Base-by-base conservation (phyloP, 148 eudicot species). In the Rhododendron molle region DNA sequence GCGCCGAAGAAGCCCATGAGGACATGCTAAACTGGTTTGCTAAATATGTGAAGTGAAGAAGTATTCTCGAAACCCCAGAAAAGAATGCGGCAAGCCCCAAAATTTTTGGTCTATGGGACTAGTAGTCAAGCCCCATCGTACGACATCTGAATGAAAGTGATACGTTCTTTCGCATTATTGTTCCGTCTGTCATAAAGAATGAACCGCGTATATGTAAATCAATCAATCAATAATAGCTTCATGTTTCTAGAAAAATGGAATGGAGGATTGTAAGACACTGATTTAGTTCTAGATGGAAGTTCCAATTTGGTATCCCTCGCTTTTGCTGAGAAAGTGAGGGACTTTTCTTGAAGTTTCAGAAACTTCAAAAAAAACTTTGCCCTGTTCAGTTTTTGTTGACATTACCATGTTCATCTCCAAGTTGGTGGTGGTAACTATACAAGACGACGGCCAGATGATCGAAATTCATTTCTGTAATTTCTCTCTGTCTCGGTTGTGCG, bases 1-100 rank as follows among this genome's bases (percentile, higher is more conserved):
- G 87, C 74, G 92, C 92, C 1, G 89, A 90, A 72, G 92, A 90
- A 78, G 67, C 92, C 34, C 90, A 90, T 2, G 47, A 72, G 7
- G 88, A 90, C 46, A 85, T 89, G 92, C 43, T 90, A 20, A 78
- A 52, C 82, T 90, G 90, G 92, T 84, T 90, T 14, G 60, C 7
- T 0, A 90, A 87, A 83, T 78, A 88, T 71, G 60, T 90, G 62
- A 85, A 90, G 85, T 88, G 65, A 88, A 32, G 11, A 54, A 32
- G 5, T 69, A n/a, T 76, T 86, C 49, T 10, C 3, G 1, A 10
- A 18, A 13, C 20, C 76, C 38, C 30, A 11, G 4, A 12, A 71
- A 30, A 28, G 38, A 30, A 30, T 34, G 38, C n/a, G 73, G 28
- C 13, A 11, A 67, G 34, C 73, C 76, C 76, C 14, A 71, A 71